These are phyloP conservation scores for Alternaria conjuncta DNA, from an alignment of 2,329 filamentous ascomycete genomes.

Conservation along the genomic window DNA sequence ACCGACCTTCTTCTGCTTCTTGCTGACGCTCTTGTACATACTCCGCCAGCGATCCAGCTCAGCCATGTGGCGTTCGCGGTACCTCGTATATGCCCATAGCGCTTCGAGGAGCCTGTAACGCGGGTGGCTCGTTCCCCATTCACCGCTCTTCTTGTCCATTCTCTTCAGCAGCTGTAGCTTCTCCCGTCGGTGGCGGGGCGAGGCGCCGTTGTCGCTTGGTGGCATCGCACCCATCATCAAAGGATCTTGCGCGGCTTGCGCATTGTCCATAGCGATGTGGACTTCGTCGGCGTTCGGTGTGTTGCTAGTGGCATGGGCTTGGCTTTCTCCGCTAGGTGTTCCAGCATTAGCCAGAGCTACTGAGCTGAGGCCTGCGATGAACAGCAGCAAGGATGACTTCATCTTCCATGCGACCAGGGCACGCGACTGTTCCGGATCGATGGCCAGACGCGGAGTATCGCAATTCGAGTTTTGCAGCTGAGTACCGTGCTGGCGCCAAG, in stretches of 20 bases:
- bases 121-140: slow-evolving; percentile 24
- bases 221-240: slow-evolving; percentile 20
- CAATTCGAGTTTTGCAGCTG: slow-evolving; percentile 3
- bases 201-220: neutral
- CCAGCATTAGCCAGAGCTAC: neutral
- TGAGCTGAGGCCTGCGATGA: neutral
- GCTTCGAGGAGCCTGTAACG: slow-evolving; percentile 30
- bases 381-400: neutral
- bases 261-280: neutral
- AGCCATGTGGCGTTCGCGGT: slow-evolving; percentile 23
- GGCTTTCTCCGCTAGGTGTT: neutral
- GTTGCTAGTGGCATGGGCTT: neutral
- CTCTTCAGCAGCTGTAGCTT: slow-evolving; percentile 26
- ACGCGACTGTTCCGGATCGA: neutral
- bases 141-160: slow-evolving; percentile 25
- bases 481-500: slow-evolving; percentile 36
- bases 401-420: neutral
- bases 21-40: slow-evolving; percentile 30
- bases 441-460: neutral
- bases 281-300: neutral
- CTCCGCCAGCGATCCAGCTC: slow-evolving; percentile 32
- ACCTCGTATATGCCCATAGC: slow-evolving; percentile 25
- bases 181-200: slow-evolving; percentile 26
- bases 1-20: slow-evolving; percentile 30
- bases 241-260: slow-evolving; percentile 5